Conservation (phyloP, 1,284 basidiomycete species). For the Ceratobasidium theobromae region DNA sequence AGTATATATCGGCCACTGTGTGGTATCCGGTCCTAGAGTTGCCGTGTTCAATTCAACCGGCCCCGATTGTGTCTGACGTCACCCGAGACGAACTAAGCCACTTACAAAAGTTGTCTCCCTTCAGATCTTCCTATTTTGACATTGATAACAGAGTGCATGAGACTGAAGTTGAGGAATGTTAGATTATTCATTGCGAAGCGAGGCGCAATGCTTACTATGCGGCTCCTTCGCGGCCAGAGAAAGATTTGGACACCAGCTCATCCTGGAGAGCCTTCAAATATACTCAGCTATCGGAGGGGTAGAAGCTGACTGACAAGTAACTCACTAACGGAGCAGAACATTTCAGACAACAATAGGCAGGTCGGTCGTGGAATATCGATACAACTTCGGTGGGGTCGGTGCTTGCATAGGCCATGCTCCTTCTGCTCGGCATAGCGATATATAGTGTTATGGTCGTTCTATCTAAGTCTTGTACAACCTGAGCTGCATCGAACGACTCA, state of each 20-base stretch:
- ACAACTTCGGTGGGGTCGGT: slow-evolving; percentile 25
- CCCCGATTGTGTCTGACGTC: background rate
- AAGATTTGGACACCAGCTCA: slow-evolving; percentile 82
- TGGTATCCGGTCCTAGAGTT: slow-evolving; percentile 72
- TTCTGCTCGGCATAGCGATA: slow-evolving; percentile 12
- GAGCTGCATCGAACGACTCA: background rate
- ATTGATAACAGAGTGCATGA: slow-evolving; percentile 78
- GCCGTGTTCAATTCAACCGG: slow-evolving; percentile 15
- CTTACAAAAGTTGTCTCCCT: slow-evolving; percentile 72
- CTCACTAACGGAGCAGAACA: slow-evolving; percentile 18
- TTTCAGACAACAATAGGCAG: slow-evolving; percentile 23
- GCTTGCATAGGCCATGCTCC: slow-evolving; percentile 20
- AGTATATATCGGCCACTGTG: slow-evolving; percentile 77
- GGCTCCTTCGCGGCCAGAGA: slow-evolving; percentile 80
- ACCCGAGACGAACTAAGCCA: background rate
- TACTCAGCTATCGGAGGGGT: background rate
- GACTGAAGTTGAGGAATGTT: slow-evolving; percentile 45
- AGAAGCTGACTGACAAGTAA: background rate
- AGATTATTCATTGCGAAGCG: background rate
- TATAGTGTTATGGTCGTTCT: background rate
- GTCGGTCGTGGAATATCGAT: slow-evolving; percentile 24
- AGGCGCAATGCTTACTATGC: slow-evolving; percentile 61
- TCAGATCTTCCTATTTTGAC: slow-evolving; percentile 72
- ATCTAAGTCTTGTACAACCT: background rate
- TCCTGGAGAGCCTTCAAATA: slow-evolving; percentile 71